These are phyloP conservation scores for Leishmania aethiopica DNA, from an alignment of 208 protist species.

Conservation along the genomic window DNA sequence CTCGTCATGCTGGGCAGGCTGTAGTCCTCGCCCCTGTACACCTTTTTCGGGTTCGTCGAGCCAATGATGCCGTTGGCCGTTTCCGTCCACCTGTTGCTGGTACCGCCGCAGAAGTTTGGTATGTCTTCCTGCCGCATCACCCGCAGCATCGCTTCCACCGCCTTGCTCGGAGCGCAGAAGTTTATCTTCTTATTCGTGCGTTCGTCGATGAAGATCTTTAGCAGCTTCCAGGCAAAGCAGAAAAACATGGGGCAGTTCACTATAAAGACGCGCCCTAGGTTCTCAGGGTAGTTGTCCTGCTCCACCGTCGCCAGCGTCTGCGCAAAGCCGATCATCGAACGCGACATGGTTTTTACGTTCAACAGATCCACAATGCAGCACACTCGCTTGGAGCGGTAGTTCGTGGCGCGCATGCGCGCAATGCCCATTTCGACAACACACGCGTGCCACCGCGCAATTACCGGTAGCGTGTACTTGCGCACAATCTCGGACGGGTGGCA, in stretches of 20 bases:
- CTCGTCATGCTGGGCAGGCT: constrained; percentile 12
- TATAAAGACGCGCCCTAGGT: constrained; percentile 75
- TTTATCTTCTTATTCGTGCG: constrained; percentile 84
- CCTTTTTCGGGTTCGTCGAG: constrained; percentile 62
- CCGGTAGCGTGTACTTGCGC: constrained; percentile 52
- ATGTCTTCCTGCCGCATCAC: constrained; percentile 76
- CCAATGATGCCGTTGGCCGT: constrained; percentile 57
- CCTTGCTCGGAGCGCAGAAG: constrained; percentile 55
- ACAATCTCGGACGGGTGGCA: constrained; percentile 72
- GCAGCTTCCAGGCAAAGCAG: constrained; percentile 71
- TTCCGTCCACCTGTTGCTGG: constrained; percentile 70
- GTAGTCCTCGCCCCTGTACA: constrained; percentile 37
- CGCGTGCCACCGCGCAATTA: constrained; percentile 75
- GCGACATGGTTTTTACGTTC: constrained; percentile 64
- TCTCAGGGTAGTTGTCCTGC: constrained; percentile 91
- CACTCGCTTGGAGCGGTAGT: constrained; percentile 68
- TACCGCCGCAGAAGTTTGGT: constrained; percentile 77
- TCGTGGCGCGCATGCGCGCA: constrained; percentile 42
- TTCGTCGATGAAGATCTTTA: constrained; percentile 83
- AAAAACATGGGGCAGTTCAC: constrained; percentile 84
- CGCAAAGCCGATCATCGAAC: constrained; percentile 80
- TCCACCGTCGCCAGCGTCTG: constrained; percentile 73
- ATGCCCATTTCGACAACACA: constrained; percentile 74
- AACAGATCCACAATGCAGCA: constrained; percentile 78
- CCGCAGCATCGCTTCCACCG: constrained; percentile 48